Conservation (phyloP, 306 rosid genomes). For the Quercus engelmannii region DNA sequence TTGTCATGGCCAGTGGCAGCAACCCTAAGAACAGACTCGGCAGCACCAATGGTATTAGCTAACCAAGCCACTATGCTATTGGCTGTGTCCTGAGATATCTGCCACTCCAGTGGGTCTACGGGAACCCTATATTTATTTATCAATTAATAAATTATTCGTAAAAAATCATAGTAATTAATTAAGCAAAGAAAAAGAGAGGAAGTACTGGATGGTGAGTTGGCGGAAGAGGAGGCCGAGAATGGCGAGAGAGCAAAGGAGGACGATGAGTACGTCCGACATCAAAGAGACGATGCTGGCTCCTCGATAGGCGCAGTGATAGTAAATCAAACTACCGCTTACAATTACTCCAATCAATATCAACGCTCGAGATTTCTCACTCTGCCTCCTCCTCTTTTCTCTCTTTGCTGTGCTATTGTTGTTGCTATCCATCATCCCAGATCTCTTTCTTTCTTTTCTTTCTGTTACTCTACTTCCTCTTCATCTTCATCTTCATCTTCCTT, state of each 20-base stretch:
- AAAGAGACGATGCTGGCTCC: constrained; percentile 70
- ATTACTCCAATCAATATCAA: constrained; percentile 42
- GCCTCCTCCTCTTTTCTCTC: not conserved
- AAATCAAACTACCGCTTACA: constrained; percentile 58
- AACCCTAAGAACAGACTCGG: constrained; percentile 92
- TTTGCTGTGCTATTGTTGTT: too few species aligned
- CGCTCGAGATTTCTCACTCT: constrained; percentile 38
- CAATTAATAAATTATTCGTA: not conserved
- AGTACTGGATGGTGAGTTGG: constrained; percentile 69
- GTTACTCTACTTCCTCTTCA: too few species aligned
- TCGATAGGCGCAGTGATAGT: constrained; percentile 84
- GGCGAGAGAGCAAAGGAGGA: constrained; percentile 93
- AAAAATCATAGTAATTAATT: not conserved
- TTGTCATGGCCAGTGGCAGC: constrained; percentile 97
- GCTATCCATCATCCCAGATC: constrained; percentile 11
- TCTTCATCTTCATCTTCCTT: too few species aligned
- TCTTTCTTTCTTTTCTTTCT: too few species aligned
- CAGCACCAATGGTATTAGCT: constrained; percentile 85
- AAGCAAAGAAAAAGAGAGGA: not conserved
- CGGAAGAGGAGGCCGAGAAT: constrained; percentile 94
- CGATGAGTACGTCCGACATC: constrained; percentile 83
- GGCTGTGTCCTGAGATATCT: constrained; percentile 88
- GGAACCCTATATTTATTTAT: constrained; percentile 56
- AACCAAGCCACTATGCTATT: constrained; percentile 68
- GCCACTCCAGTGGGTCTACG: constrained; percentile 96